Percentiles rank a stretch among this genome's conserved stretches.
phyloP scores from a whole-genome alignment of 2,329 filamentous ascomycete genomes.

The Alternaria atra region DNA sequence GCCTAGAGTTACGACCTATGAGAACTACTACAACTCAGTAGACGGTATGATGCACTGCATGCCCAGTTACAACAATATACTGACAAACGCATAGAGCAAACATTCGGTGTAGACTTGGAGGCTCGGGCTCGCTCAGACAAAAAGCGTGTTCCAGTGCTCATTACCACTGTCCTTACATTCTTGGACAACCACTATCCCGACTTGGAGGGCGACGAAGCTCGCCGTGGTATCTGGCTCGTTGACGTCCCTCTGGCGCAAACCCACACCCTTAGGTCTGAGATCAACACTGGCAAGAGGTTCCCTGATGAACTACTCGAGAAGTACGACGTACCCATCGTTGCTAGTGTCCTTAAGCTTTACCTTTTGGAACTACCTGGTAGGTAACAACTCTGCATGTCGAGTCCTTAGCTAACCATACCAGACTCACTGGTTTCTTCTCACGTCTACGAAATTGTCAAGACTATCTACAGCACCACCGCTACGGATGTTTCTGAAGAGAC shows the following conservation, averaged over 20 bases:
- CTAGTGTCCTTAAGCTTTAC: conserved; percentile 91
- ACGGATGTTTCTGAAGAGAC: conserved; percentile 72
- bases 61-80: conserved; percentile 5
- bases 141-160: conserved; percentile 91
- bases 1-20: conserved; percentile 90
- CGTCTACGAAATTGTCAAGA: conserved; percentile 98
- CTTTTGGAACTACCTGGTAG: conserved; percentile 91
- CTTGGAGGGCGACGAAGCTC: conserved; percentile 92
- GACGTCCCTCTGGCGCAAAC: conserved; percentile 87
- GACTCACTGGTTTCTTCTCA: conserved; percentile 98
- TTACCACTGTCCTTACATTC: conserved; percentile 93
- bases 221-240: conserved; percentile 91
- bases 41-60: conserved; percentile 63
- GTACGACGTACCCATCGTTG: conserved; percentile 94
- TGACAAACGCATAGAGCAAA: conserved; percentile 72
- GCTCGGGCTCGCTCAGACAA: conserved; percentile 90
- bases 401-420: conserved; percentile 51
- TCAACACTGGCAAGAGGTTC: conserved; percentile 88
- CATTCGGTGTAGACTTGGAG: conserved; percentile 97
- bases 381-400: conserved; percentile 37
- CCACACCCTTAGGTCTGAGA: conserved; percentile 80
- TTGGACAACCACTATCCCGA: conserved; percentile 97
- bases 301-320: conserved; percentile 79
- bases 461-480: conserved; percentile 89
- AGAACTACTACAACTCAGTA: conserved; percentile 99